Evolutionary conservation across 2,329 filamentous ascomycete species (phyloP).

Genomic region (Alternaria sp.): DNA sequence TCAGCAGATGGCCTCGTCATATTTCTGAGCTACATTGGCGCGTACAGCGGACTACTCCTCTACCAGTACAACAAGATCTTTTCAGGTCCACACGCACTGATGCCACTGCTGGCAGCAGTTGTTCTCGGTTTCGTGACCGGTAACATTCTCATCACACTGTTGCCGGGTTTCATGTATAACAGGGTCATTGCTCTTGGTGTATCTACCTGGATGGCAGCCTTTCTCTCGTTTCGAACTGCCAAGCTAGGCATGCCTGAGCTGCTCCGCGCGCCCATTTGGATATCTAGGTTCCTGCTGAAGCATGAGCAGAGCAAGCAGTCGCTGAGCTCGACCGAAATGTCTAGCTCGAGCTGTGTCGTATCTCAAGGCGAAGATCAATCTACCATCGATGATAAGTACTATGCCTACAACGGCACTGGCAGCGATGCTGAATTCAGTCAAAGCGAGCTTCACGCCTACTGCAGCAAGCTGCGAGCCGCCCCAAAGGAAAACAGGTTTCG

Average conservation of each 20-base stretch:
- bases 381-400: constrained; percentile 45
- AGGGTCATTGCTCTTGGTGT: constrained; percentile 60
- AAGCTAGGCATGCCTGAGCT: constrained; percentile 58
- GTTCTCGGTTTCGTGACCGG: constrained; percentile 59
- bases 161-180: constrained; percentile 55
- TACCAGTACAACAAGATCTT: constrained; percentile 63
- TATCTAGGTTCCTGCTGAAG: constrained; percentile 27
- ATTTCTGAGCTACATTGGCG: constrained; percentile 60
- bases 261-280: constrained; percentile 42
- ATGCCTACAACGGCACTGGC: constrained; percentile 57
- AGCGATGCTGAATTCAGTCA: constrained; percentile 60
- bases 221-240: constrained; percentile 59
- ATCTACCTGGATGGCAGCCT: constrained; percentile 62
- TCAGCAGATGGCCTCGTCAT: constrained; percentile 56
- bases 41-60: constrained; percentile 63
- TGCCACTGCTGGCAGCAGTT: constrained; percentile 58
- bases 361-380: constrained; percentile 31
- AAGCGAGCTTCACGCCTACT: constrained; percentile 60
- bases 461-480: constrained; percentile 54
- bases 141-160: constrained; percentile 53
- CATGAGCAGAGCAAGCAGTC: constrained; percentile 22
- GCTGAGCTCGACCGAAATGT: constrained; percentile 27
- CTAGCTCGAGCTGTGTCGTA: constrained; percentile 36
- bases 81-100: constrained; percentile 59
- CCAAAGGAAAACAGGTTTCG: constrained; percentile 55